Evolutionary conservation across 2,329 filamentous ascomycete species (phyloP).

Genomic region (Hysterium pulicare): DNA sequence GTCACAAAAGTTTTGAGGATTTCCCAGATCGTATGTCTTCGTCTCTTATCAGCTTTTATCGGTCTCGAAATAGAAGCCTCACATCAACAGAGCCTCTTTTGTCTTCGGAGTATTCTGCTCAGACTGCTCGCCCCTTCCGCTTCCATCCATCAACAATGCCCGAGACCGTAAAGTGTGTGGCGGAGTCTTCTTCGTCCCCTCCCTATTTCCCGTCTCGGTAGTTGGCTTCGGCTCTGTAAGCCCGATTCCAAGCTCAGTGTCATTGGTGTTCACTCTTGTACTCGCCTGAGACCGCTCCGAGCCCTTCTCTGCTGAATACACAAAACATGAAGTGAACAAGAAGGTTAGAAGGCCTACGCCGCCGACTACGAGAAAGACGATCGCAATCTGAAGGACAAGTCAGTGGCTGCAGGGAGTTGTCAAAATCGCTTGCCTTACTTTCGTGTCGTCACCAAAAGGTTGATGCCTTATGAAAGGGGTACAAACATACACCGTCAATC

Average conservation of each 20-base stretch:
- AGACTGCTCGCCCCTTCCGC: too few species aligned
- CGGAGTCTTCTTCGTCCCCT: background rate
- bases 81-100: slow-evolving; percentile 3
- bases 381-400: slow-evolving; percentile 16
- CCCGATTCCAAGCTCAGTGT: background rate
- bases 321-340: slow-evolving; percentile 20
- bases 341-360: slow-evolving; percentile 22
- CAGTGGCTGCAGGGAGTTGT: slow-evolving; percentile 2
- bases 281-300: slow-evolving; percentile 14
- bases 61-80: too few species aligned
- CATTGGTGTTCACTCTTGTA: background rate
- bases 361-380: slow-evolving; percentile 20
- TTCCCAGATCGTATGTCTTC: too few species aligned
- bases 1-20: too few species aligned
- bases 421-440: slow-evolving; percentile 7
- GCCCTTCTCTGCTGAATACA: slow-evolving; percentile 25
- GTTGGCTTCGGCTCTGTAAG: background rate
- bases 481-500: slow-evolving; percentile 26
- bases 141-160: slow-evolving; percentile 2
- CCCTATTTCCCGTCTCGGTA: too few species aligned
- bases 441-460: slow-evolving; percentile 18
- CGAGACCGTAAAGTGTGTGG: background rate
- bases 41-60: too few species aligned
- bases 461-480: slow-evolving; percentile 19
- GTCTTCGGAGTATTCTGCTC: too few species aligned